Percentiles rank a stretch among this genome's conserved stretches.
Evolutionary conservation across 352 stramenopile species (phyloP).

Genomic region (Globisporangium nodosum): DNA sequence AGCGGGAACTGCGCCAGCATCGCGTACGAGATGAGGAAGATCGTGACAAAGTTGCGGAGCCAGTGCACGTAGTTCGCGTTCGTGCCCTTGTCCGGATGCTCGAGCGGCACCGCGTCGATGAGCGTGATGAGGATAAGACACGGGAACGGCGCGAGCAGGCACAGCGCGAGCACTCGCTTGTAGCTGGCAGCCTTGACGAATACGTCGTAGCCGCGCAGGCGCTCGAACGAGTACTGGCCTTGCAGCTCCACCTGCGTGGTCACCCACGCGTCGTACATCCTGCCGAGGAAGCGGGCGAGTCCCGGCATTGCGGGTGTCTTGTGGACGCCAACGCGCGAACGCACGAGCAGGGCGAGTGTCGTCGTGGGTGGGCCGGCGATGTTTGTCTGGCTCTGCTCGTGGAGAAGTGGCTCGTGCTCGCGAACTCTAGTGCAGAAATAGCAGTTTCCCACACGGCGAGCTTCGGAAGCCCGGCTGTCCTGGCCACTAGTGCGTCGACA

Average conservation of each 20-base stretch:
- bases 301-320: too few species aligned
- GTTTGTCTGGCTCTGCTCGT: too few species aligned
- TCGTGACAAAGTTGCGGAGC: constrained; percentile 20
- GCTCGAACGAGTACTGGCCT: constrained; percentile 28
- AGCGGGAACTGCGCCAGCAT: constrained; percentile 25
- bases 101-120: constrained; percentile 22
- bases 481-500: too few species aligned
- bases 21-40: constrained; percentile 22
- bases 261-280: constrained; percentile 8
- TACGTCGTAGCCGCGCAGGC: constrained; percentile 7
- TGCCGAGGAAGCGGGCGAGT: background rate
- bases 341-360: too few species aligned
- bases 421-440: too few species aligned
- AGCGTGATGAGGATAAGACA: constrained; percentile 23
- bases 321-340: too few species aligned
- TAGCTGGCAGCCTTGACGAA: constrained; percentile 7
- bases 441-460: too few species aligned
- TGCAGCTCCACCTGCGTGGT: constrained; percentile 28
- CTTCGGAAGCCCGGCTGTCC: too few species aligned
- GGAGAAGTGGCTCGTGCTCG: too few species aligned
- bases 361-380: too few species aligned
- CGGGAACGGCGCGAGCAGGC: constrained; percentile 23
- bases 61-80: constrained; percentile 32
- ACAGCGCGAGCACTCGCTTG: constrained; percentile 7
- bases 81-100: constrained; percentile 14